Evolutionary conservation across 202 grass and related monocot genomes (phyloP).

Genomic region (Miscanthus sacchariflorus): DNA sequence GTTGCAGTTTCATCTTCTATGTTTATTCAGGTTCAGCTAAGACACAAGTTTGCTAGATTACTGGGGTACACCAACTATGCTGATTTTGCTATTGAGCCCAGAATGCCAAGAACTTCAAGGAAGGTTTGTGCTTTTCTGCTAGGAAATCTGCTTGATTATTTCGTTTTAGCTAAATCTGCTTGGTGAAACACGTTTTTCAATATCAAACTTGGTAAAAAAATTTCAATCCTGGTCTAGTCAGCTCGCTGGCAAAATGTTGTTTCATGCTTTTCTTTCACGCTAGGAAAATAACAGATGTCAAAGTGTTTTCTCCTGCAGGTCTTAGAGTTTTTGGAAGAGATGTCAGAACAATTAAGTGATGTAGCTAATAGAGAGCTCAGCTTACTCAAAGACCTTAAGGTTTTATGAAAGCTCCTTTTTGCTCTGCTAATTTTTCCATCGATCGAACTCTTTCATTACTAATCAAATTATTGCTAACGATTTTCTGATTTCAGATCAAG

Average conservation of each 20-base stretch:
- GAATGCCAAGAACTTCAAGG: constrained; percentile 76
- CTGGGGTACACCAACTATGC: constrained; percentile 88
- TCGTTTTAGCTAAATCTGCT: constrained; percentile 39
- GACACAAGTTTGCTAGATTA: constrained; percentile 73
- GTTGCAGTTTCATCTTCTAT: constrained; percentile 39
- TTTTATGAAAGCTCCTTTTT: constrained; percentile 45
- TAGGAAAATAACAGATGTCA: constrained; percentile 22
- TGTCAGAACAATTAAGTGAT: constrained; percentile 79
- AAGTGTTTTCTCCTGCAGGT: constrained; percentile 61
- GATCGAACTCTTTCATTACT: constrained; percentile 12
- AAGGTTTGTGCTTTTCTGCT: constrained; percentile 72
- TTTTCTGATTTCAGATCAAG: constrained; percentile 66
- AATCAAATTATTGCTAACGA: constrained; percentile 12
- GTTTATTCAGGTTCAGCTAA: constrained; percentile 72
- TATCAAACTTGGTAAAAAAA: constrained; percentile 2
- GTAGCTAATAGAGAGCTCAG: constrained; percentile 77
- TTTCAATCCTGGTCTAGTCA: background rate
- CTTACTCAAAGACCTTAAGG: constrained; percentile 94
- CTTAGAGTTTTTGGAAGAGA: constrained; percentile 92
- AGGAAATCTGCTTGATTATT: constrained; percentile 22
- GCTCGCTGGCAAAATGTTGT: background rate
- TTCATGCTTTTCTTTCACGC: constrained; percentile 26
- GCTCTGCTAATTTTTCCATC: background rate
- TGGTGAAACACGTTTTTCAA: constrained; percentile 13
- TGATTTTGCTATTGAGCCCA: constrained; percentile 81